Evolutionary conservation across 176 grass and related monocot genomes (phyloP).

Genomic region (Stipa capillata): DNA sequence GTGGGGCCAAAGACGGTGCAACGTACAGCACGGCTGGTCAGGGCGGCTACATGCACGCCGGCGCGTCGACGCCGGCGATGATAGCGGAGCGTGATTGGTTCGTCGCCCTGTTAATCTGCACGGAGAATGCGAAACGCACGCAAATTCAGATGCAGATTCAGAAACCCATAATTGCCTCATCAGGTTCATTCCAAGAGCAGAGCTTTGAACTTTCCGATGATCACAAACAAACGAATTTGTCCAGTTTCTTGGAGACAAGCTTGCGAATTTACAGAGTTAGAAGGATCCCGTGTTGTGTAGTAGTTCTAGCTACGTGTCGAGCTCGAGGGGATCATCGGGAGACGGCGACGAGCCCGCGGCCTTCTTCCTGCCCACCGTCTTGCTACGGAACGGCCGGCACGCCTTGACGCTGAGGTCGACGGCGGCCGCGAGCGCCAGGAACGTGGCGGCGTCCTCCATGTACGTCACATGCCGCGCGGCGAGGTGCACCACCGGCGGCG

Average conservation of each 20-base stretch:
- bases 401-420: too few species aligned
- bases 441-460: too few species aligned
- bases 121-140: neutral
- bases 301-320: slow-evolving; percentile 4
- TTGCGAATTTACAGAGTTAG: slow-evolving; percentile 28
- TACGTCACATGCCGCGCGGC: too few species aligned
- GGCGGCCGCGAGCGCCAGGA: too few species aligned
- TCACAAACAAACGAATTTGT: neutral
- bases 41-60: too few species aligned
- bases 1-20: too few species aligned
- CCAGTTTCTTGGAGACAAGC: neutral
- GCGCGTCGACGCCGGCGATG: neutral
- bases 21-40: too few species aligned
- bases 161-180: neutral
- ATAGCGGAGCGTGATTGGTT: neutral
- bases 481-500: too few species aligned
- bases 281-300: neutral
- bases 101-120: neutral
- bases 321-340: slow-evolving; percentile 25
- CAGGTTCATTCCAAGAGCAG: too few species aligned
- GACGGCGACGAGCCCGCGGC: neutral
- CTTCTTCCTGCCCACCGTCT: slow-evolving; percentile 22
- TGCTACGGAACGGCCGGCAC: slow-evolving; percentile 55
- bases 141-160: neutral
- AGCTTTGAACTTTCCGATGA: too few species aligned